These are phyloP conservation scores for Drechslerella dactyloides DNA, from an alignment of 2,329 filamentous ascomycete species.

Conservation along the genomic window DNA sequence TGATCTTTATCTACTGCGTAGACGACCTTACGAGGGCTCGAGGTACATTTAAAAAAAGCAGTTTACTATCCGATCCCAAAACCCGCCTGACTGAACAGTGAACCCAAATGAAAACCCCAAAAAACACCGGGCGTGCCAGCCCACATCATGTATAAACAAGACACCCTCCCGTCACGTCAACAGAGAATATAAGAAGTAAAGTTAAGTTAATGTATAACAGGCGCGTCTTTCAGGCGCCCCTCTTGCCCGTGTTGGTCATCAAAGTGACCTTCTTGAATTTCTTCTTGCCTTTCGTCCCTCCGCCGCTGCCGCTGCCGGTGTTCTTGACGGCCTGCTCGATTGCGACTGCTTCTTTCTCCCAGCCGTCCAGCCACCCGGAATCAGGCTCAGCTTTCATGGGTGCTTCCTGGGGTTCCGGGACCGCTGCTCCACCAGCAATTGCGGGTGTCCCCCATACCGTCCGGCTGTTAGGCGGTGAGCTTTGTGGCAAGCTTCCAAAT, in stretches of 20 bases:
- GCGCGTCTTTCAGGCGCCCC: conserved; percentile 57
- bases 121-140: conserved; percentile 2
- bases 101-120: conserved; percentile 6
- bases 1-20: too few relatives aligned
- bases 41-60: too few relatives aligned
- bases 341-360: conserved; percentile 76
- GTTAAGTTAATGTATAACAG: too few relatives aligned
- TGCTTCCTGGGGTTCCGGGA: not conserved
- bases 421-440: conserved; percentile 63
- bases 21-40: too few relatives aligned
- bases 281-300: conserved; percentile 66
- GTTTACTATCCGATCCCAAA: too few relatives aligned
- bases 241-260: conserved; percentile 67
- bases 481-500: conserved; percentile 76
- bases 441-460: conserved; percentile 93
- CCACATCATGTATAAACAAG: not conserved
- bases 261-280: conserved; percentile 75
- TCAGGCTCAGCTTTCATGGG: conserved; percentile 51
- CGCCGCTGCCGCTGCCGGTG: conserved; percentile 55
- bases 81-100: too few relatives aligned
- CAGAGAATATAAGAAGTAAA: not conserved
- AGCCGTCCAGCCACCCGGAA: conserved; percentile 83
- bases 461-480: conserved; percentile 74
- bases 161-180: not conserved
- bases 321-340: conserved; percentile 63